Evolutionary conservation across 805 yeast species (phyloP), one percentile per base, ranked within the genome.

Genomic region (Saccharomycopsis fodiens): DNA sequence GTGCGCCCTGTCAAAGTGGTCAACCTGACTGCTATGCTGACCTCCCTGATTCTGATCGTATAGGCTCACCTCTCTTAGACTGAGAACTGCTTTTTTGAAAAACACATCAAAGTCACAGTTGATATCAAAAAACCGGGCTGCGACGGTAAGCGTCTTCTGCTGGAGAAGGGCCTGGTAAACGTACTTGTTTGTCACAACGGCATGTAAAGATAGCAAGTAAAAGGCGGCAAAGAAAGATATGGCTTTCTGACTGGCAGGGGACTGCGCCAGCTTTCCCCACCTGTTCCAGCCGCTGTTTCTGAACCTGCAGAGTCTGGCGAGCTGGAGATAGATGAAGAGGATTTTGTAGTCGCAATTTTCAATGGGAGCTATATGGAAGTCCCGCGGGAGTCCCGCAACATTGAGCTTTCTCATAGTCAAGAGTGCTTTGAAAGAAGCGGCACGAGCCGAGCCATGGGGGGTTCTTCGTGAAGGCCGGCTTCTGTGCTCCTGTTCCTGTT

Each of bases 41-140:
- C 16, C 3, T 3, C 4, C 15, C 8, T 3, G 3, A 42, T 35
- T 35, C n/a, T 41, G 15, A 21, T 22, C 29, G 22, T 37, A 44
- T n/a, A 44, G 21, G 19, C 16, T n/a, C 17, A 17, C 27, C 27
- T 44, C 42, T 44, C 34, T 44, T 12, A 44, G 30, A 29, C 20
- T 21, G 19, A 44, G 17, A 12, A 30, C 10, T 6, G 16, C 22
- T 20, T 19, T 39, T 17, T 44, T 44, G n/a, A 41, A 40, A 7
- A 44, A 23, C 4, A 30, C 13, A 39, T 44, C 44, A 16, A 40
- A 21, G 20, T 44, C 22, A 16, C 23, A 12, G 27, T 32, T 39
- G 21, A 13, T 8, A 4, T 16, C 16, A 12, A 35, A 13, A 20
- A 44, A 44, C 12, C n/a, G 10, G 3, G 45, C 21, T 8, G 22